phyloP scores from a whole-genome alignment of 2,329 filamentous ascomycete species.

The Colletotrichum orchidophilum region DNA sequence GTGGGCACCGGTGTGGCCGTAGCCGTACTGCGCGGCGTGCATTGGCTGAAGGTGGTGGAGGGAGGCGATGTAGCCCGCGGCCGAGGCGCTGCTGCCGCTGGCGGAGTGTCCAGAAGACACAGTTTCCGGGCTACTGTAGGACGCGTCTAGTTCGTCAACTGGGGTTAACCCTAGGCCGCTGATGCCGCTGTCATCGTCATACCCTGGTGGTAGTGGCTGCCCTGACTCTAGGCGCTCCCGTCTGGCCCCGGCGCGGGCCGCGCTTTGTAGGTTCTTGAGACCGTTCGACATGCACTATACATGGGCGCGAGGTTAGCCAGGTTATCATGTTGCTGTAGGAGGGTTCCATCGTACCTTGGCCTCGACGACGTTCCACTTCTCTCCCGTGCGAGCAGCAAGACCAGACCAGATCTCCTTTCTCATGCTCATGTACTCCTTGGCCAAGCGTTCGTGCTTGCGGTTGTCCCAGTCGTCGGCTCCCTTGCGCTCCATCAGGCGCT shows the following conservation, averaged over 20 bases:
- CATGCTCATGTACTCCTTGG: conserved; percentile 81
- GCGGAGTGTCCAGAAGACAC: conserved; percentile 55
- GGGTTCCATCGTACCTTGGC: conserved; percentile 59
- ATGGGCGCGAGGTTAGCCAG: conserved; percentile 30
- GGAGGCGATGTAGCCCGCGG: conserved; percentile 41
- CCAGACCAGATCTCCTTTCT: conserved; percentile 84
- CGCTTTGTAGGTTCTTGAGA: conserved; percentile 80
- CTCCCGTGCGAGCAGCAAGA: conserved; percentile 78
- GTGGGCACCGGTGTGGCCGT: conserved; percentile 37
- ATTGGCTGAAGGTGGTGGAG: conserved; percentile 40
- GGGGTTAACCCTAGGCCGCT: conserved; percentile 68
- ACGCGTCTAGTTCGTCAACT: conserved; percentile 67
- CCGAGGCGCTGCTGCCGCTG: conserved; percentile 45
- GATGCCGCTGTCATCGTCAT: conserved; percentile 78
- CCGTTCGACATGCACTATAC: conserved; percentile 85
- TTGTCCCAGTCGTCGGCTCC: conserved; percentile 83
- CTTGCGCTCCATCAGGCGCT: conserved; percentile 81
- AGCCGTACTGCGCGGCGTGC: conserved; percentile 37
- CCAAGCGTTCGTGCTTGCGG: conserved; percentile 77
- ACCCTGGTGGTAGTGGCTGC: conserved; percentile 53
- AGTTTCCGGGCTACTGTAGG: conserved; percentile 65
- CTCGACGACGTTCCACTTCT: conserved; percentile 81
- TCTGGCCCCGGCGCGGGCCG: conserved; percentile 71
- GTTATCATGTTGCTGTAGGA: not conserved
- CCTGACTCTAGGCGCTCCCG: conserved; percentile 68